Percentiles rank a stretch among this genome's conserved stretches.
Evolutionary conservation across 1,284 basidiomycete genomes (phyloP).

Genomic region (Pseudozyma hubeiensis): DNA sequence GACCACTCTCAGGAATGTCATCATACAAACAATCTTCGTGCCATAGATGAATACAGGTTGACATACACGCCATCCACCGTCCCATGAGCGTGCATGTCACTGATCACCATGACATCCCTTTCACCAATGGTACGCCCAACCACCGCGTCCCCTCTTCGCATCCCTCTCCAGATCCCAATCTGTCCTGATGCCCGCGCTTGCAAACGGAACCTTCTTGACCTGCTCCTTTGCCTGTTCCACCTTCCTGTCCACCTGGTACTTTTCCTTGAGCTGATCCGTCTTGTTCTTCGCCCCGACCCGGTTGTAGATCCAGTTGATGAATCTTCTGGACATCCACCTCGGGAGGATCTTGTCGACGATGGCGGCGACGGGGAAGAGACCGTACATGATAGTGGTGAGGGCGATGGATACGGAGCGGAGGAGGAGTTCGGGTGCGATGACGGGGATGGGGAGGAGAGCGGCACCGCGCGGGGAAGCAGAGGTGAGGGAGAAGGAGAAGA

Average conservation of each 20-base stretch:
- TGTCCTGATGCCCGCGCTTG: constrained; percentile 55
- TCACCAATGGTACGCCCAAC: constrained; percentile 50
- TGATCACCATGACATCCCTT: not conserved
- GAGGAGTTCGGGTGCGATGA: constrained; percentile 53
- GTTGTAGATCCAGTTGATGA: constrained; percentile 53
- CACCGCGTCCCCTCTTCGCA: constrained; percentile 36
- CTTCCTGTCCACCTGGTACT: constrained; percentile 45
- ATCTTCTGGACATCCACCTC: constrained; percentile 33
- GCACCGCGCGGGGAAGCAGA: constrained; percentile 57
- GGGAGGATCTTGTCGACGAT: constrained; percentile 58
- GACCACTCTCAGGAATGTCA: not conserved
- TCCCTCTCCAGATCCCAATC: constrained; percentile 52
- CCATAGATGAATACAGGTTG: not conserved
- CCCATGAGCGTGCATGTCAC: too few relatives aligned
- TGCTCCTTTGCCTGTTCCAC: constrained; percentile 44
- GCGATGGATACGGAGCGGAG: constrained; percentile 48
- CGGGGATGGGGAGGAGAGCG: constrained; percentile 52
- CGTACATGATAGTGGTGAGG: constrained; percentile 49
- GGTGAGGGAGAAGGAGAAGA: constrained; percentile 56
- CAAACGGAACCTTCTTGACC: constrained; percentile 55
- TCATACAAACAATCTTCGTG: not conserved
- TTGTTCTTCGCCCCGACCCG: constrained; percentile 48
- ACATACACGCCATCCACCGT: not conserved
- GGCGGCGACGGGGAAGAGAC: constrained; percentile 55
- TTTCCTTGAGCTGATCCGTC: constrained; percentile 36